Conservation (phyloP, 176 grass and related monocot genomes). For the Cymbopogon citratus region DNA sequence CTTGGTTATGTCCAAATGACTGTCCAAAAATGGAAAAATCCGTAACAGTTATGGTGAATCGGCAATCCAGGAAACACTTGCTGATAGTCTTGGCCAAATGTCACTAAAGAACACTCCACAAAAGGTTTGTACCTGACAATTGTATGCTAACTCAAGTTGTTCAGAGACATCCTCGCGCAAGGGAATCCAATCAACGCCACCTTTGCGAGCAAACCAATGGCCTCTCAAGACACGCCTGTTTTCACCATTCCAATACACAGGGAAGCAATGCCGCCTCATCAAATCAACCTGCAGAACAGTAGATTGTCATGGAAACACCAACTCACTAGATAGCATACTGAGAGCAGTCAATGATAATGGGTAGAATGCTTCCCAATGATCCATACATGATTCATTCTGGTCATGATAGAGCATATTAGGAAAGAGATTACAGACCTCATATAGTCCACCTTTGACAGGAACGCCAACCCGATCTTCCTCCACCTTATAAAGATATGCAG, state of each 20-base stretch:
- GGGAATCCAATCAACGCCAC: conserved; percentile 92
- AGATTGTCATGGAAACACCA: neutral
- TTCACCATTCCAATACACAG: conserved; percentile 97
- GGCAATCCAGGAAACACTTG: neutral
- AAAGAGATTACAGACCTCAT: conserved; percentile 60
- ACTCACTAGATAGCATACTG: neutral
- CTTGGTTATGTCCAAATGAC: conserved; percentile 1
- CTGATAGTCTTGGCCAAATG: neutral
- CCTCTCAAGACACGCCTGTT: conserved; percentile 91
- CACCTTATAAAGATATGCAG: conserved; percentile 56
- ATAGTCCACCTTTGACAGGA: conserved; percentile 93
- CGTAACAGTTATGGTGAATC: neutral
- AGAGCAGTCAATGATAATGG: neutral
- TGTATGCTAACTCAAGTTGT: conserved; percentile 84
- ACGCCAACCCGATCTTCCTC: conserved; percentile 93
- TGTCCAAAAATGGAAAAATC: neutral
- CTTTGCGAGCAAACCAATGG: conserved; percentile 90
- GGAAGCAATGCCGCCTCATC: conserved; percentile 87
- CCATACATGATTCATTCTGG: neutral
- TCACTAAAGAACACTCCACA: neutral
- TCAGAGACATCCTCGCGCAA: conserved; percentile 91
- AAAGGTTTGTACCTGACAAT: conserved; percentile 51
- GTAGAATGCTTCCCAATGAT: conserved; percentile 1
- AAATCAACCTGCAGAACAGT: conserved; percentile 68
- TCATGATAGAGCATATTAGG: neutral